Conservation (phyloP, 2,329 filamentous ascomycete species). For the Sporothrix euskadiensis region DNA sequence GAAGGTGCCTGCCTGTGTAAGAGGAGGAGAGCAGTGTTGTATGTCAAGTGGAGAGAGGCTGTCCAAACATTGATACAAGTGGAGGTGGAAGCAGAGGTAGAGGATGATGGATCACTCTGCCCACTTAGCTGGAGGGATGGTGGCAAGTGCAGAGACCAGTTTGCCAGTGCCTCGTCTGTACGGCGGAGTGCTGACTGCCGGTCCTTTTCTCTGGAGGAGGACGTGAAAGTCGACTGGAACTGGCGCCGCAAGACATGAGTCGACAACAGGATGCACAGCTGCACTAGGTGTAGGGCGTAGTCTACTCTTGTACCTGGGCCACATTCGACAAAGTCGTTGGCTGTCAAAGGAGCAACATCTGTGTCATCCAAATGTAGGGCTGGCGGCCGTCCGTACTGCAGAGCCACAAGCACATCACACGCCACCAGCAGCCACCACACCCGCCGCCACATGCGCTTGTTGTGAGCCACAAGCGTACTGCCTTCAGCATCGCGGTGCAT, state of each 20-base stretch:
- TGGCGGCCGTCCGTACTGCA: conserved; percentile 21
- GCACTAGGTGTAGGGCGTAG: conserved; percentile 4
- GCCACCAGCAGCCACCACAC: conserved; percentile 26
- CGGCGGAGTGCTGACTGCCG: background rate
- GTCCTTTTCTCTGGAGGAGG: background rate
- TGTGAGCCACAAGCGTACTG: conserved; percentile 13
- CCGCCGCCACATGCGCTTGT: conserved; percentile 26
- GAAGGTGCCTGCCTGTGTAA: background rate
- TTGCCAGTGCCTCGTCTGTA: conserved; percentile 17
- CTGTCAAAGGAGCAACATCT: background rate
- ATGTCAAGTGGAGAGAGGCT: conserved; percentile 10
- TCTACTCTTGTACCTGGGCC: background rate
- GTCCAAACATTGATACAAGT: conserved; percentile 11
- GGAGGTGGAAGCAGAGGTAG: background rate
- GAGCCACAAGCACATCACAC: conserved; percentile 20
- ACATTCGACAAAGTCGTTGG: conserved; percentile 9
- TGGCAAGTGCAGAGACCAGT: conserved; percentile 17
- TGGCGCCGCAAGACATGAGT: conserved; percentile 5
- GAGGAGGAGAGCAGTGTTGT: conserved; percentile 16
- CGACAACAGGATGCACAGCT: background rate
- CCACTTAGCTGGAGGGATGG: conserved; percentile 6
- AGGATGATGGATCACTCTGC: background rate
- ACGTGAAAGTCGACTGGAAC: background rate
- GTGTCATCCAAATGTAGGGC: conserved; percentile 4
- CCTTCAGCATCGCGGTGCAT: conserved; percentile 25